Conservation (phyloP, 1,139 yeast species). For the Spathaspora jeffriesii region DNA sequence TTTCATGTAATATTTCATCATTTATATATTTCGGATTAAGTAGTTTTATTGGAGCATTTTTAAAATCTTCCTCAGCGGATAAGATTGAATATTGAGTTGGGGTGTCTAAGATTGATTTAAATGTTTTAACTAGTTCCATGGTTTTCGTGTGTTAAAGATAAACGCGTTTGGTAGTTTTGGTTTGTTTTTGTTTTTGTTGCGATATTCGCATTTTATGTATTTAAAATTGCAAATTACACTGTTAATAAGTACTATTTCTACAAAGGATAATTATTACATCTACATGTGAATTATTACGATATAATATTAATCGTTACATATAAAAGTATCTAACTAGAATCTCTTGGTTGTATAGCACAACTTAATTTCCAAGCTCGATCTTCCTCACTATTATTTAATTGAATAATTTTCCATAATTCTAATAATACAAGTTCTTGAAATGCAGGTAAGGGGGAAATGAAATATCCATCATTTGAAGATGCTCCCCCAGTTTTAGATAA, state of each 20-base stretch:
- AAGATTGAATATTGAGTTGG: slow-evolving; percentile 1
- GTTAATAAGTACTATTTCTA: not conserved
- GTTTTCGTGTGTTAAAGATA: not conserved
- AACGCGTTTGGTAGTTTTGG: not conserved
- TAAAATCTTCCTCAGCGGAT: slow-evolving; percentile 5
- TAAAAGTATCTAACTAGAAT: not conserved
- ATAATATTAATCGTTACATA: not conserved
- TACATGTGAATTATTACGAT: not conserved
- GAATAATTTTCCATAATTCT: slow-evolving; percentile 71
- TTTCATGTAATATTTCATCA: slow-evolving; percentile 32
- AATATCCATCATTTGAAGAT: slow-evolving; percentile 23
- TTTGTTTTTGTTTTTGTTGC: no score
- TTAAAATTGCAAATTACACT: no score
- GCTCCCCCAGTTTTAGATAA: slow-evolving; percentile 8
- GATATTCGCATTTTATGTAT: no score
- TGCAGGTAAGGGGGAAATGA: slow-evolving; percentile 41
- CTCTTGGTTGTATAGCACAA: slow-evolving; percentile 49
- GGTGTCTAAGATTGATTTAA: not conserved
- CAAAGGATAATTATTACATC: not conserved
- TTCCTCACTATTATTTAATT: slow-evolving; percentile 56
- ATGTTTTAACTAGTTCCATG: not conserved
- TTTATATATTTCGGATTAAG: slow-evolving; percentile 26
- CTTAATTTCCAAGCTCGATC: slow-evolving; percentile 78
- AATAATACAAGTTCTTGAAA: slow-evolving; percentile 66
- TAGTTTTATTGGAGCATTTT: slow-evolving; percentile 7